Conservation (phyloP, 768 basidiomycete species). For the Tulasnella sp. region DNA sequence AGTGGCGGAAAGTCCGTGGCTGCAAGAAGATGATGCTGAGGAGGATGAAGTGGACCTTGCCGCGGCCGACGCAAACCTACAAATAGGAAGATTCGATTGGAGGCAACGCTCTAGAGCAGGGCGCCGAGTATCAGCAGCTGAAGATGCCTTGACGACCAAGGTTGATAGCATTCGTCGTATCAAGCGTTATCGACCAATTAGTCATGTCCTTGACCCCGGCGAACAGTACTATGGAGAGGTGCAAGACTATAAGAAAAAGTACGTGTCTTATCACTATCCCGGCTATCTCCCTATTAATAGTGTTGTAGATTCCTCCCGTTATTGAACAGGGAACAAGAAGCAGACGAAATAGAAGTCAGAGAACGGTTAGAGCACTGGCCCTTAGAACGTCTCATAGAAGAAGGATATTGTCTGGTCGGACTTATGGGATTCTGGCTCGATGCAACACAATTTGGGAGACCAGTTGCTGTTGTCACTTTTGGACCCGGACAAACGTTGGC, state of each 20-base stretch:
- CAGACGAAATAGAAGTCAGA: conserved; percentile 45
- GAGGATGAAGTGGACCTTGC: no score
- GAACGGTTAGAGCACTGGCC: conserved; percentile 60
- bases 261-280: not conserved
- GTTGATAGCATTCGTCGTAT: no score
- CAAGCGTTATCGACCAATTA: no score
- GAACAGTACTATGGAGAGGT: conserved; percentile 1
- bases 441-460: conserved; percentile 44
- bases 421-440: conserved; percentile 58
- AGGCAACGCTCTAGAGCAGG: no score
- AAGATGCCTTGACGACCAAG: no score
- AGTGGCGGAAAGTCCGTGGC: no score
- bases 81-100: no score
- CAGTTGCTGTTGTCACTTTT: conserved; percentile 49
- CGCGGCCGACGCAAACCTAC: no score
- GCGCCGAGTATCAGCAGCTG: no score
- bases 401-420: conserved; percentile 59
- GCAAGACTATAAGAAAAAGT: not conserved
- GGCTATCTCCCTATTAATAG: not conserved
- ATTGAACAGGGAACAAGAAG: conserved; percentile 45
- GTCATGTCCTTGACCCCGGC: not conserved
- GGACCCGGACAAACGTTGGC: conserved; percentile 53
- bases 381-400: conserved; percentile 41
- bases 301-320: conserved; percentile 35
- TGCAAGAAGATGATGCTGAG: no score